Conservation (phyloP, 192 early-diverging fungal species). For the Podila epigama region DNA sequence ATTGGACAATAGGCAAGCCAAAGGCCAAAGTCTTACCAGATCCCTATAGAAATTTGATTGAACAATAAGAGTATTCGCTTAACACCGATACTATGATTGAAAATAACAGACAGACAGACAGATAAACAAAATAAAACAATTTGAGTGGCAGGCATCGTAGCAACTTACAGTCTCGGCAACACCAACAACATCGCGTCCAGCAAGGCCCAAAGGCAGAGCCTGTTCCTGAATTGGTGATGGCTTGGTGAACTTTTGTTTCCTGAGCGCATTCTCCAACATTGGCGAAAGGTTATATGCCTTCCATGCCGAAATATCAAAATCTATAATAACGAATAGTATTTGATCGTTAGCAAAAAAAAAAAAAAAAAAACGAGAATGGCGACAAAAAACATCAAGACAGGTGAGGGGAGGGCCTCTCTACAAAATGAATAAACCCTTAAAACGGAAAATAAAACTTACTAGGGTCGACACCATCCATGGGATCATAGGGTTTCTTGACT, state of each 20-base stretch:
- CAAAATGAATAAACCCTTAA: neutral
- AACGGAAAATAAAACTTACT: slow-evolving; percentile 12
- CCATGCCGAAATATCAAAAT: slow-evolving; percentile 81
- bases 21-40: slow-evolving; percentile 97
- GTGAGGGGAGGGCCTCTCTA: neutral
- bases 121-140: neutral
- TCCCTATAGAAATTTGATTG: slow-evolving; percentile 56
- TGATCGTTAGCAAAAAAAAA: neutral
- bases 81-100: no score
- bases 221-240: slow-evolving; percentile 92
- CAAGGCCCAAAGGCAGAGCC: slow-evolving; percentile 73
- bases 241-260: slow-evolving; percentile 70
- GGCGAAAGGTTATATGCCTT: slow-evolving; percentile 61
- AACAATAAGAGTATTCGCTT: neutral
- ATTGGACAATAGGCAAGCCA: slow-evolving; percentile 91
- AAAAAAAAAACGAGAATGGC: neutral
- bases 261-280: slow-evolving; percentile 70
- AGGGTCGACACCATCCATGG: slow-evolving; percentile 50
- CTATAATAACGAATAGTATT: slow-evolving; percentile 26
- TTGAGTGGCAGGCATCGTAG: neutral
- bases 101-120: neutral
- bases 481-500: slow-evolving; percentile 24
- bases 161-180: slow-evolving; percentile 84
- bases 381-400: neutral
- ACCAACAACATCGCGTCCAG: slow-evolving; percentile 87